Evolutionary conservation across 306 rosid species (phyloP).

Genomic region (Gastrolobium bilobum): DNA sequence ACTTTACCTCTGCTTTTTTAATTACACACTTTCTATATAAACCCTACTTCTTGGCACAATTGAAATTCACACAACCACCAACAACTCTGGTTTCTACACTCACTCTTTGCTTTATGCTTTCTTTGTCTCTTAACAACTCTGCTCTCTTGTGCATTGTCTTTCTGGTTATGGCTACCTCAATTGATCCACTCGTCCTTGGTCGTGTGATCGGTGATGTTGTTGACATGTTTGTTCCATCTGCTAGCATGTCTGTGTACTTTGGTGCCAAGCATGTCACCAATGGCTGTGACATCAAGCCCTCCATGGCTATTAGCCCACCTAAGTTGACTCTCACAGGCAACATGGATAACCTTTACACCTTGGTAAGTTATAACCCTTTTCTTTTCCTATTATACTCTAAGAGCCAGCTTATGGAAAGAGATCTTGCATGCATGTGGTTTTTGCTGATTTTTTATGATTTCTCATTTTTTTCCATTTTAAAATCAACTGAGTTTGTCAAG

Average conservation of each 20-base stretch:
- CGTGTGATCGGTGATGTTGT: slow-evolving; percentile 90
- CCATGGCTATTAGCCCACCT: slow-evolving; percentile 68
- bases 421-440: slow-evolving; percentile 47
- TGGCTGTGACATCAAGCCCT: slow-evolving; percentile 90
- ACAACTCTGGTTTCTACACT: background rate
- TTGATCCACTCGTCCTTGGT: slow-evolving; percentile 88
- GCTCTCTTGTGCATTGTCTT: slow-evolving; percentile 16
- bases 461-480: background rate
- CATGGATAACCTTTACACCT: slow-evolving; percentile 71
- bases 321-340: slow-evolving; percentile 65
- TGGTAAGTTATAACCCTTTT: slow-evolving; percentile 47
- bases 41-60: slow-evolving; percentile 1
- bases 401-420: background rate
- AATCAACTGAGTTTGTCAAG: background rate
- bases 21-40: slow-evolving; percentile 49
- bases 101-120: background rate
- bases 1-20: background rate
- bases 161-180: slow-evolving; percentile 67
- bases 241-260: slow-evolving; percentile 74
- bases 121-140: background rate
- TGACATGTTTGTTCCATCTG: slow-evolving; percentile 81
- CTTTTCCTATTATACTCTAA: no score
- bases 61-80: background rate
- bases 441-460: no score
- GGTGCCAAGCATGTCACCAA: slow-evolving; percentile 82